phyloP scores from a whole-genome alignment of 108 stramenopile species.

The Nitzschia inconspicua region DNA sequence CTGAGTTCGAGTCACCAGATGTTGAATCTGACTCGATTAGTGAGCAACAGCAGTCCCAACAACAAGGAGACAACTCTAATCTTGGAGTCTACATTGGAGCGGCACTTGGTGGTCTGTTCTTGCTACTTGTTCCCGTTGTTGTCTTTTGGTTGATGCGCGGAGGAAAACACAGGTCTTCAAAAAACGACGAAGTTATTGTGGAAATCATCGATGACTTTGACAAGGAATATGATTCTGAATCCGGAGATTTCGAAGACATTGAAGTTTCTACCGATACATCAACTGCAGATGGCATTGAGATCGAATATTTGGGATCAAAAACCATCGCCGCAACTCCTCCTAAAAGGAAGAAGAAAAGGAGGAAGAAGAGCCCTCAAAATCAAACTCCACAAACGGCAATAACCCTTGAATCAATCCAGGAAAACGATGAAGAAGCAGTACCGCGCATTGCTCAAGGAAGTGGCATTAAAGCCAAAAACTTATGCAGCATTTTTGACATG shows the following conservation, averaged over 20 bases:
- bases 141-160: slow-evolving; percentile 1
- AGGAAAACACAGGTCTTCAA: not conserved
- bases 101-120: slow-evolving; percentile 9
- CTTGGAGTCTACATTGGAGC: slow-evolving; percentile 15
- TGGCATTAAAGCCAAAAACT: slow-evolving; percentile 1
- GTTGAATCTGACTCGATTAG: too few relatives aligned
- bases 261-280: not conserved
- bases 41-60: not conserved
- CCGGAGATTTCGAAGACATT: not conserved
- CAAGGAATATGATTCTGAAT: slow-evolving; percentile 4
- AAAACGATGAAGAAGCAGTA: slow-evolving; percentile 8
- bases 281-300: slow-evolving; percentile 9
- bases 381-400: slow-evolving; percentile 17
- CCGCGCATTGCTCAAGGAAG: not conserved
- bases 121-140: slow-evolving; percentile 12
- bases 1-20: too few relatives aligned
- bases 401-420: slow-evolving; percentile 17
- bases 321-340: slow-evolving; percentile 1
- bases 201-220: slow-evolving; percentile 3
- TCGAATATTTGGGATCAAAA: slow-evolving; percentile 6
- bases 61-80: not conserved
- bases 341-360: slow-evolving; percentile 2
- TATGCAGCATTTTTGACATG: not conserved
- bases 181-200: not conserved
- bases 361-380: not conserved